Conservation (phyloP, 148 eudicot species). For the Spergularia bocconei region DNA sequence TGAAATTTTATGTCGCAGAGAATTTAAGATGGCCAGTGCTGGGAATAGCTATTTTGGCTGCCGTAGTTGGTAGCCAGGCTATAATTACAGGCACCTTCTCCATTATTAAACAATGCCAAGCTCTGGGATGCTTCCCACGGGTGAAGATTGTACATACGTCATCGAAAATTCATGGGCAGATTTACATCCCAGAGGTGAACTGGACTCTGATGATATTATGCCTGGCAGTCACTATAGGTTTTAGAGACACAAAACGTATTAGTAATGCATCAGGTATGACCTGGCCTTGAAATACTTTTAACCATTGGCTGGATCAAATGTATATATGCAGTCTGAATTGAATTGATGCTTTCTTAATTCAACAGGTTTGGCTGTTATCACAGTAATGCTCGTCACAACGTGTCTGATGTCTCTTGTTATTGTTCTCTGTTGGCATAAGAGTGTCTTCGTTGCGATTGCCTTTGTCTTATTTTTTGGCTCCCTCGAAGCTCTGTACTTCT, state of each 20-base stretch:
- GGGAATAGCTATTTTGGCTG: conserved; percentile 87
- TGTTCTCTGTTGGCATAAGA: conserved; percentile 81
- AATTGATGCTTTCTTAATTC: background rate
- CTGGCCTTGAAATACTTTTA: background rate
- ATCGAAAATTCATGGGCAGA: conserved; percentile 84
- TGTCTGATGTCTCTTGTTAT: conserved; percentile 97
- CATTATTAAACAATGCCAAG: conserved; percentile 89
- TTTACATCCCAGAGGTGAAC: conserved; percentile 91
- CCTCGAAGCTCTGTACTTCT: conserved; percentile 85
- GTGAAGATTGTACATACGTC: conserved; percentile 92
- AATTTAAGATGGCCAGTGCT: conserved; percentile 87
- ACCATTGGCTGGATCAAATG: background rate
- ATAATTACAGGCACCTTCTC: conserved; percentile 97
- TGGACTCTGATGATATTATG: conserved; percentile 90
- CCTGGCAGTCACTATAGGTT: conserved; percentile 87
- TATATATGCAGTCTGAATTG: background rate
- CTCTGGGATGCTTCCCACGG: conserved; percentile 85
- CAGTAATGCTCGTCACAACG: conserved; percentile 96
- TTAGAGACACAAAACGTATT: conserved; percentile 81
- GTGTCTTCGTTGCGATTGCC: conserved; percentile 55
- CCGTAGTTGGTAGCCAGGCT: conserved; percentile 97
- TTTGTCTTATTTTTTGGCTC: conserved; percentile 80
- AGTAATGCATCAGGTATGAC: conserved; percentile 91
- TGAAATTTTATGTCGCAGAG: conserved; percentile 37
- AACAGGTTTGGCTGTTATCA: conserved; percentile 95